Conservation (phyloP, 192 early-diverging fungal genomes). For the Jimgerdemannia flammicorona region DNA sequence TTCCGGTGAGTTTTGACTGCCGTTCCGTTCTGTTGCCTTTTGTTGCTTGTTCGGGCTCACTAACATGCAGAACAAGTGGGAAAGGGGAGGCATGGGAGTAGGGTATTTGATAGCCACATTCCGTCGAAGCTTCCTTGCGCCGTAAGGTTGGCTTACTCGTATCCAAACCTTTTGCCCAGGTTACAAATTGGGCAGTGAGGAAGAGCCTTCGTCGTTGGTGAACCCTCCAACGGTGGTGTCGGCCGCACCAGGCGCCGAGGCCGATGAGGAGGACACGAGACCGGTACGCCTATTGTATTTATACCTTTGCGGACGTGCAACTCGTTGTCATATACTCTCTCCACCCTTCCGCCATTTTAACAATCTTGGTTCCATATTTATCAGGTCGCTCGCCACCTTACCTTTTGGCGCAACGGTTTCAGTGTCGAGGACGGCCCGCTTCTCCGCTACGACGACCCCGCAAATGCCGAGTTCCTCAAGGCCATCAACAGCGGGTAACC, state of each 20-base stretch:
- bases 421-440: conserved; percentile 93
- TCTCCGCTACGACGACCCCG: conserved; percentile 80
- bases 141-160: too few species aligned
- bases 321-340: conserved; percentile 14
- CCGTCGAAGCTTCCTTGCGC: too few species aligned
- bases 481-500: conserved; percentile 87
- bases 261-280: conserved; percentile 3
- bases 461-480: conserved; percentile 78
- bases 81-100: too few species aligned
- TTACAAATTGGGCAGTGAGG: too few species aligned
- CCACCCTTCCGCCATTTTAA: conserved; percentile 10
- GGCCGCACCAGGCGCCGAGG: not conserved
- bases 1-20: too few species aligned
- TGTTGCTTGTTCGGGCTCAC: too few species aligned
- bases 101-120: too few species aligned
- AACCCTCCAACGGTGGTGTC: too few species aligned
- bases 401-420: conserved; percentile 97
- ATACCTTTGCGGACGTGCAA: conserved; percentile 4
- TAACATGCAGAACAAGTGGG: too few species aligned
- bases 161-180: too few species aligned
- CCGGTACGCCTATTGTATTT: conserved; percentile 3
- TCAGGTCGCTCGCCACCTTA: conserved; percentile 71
- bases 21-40: too few species aligned
- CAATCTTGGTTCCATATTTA: not conserved
- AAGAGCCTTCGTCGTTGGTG: too few species aligned